A percentile compares a stretch with the other conserved stretches of the same genome.
phyloP scores from a whole-genome alignment of 1,139 yeast genomes.

The Debaryomyces subglobosus region DNA sequence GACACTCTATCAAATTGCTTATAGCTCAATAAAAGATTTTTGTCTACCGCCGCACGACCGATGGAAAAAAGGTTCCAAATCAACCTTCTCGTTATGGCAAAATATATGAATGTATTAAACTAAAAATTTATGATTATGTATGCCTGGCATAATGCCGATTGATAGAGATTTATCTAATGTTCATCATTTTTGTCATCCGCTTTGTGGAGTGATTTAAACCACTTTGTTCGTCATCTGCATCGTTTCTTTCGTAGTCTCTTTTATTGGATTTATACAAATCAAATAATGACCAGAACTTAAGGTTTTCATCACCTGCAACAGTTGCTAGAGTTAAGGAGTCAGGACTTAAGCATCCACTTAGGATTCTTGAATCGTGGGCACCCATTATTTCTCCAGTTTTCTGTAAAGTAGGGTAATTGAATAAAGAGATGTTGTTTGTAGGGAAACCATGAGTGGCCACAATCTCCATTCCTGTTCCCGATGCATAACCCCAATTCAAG shows the following conservation, averaged over 20 bases:
- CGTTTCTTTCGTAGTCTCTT: conserved; percentile 20
- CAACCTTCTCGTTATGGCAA: neutral
- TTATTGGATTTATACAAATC: conserved; percentile 52
- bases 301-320: conserved; percentile 94
- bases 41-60: conserved; percentile 4
- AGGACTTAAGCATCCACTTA: conserved; percentile 84
- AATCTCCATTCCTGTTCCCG: conserved; percentile 77
- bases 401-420: conserved; percentile 83
- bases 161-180: conserved; percentile 20
- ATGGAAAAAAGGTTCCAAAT: conserved; percentile 1
- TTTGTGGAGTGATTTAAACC: conserved; percentile 23
- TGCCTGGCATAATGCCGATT: neutral
- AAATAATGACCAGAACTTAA: conserved; percentile 93
- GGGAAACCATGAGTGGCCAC: conserved; percentile 97
- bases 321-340: conserved; percentile 91
- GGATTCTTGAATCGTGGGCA: conserved; percentile 90
- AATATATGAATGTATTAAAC: neutral
- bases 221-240: conserved; percentile 23
- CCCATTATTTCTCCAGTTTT: conserved; percentile 84
- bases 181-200: conserved; percentile 30
- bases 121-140: neutral
- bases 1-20: neutral
- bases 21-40: neutral
- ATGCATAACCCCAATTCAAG: conserved; percentile 82
- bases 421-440: conserved; percentile 78